A percentile compares a stretch with the other conserved stretches of the same genome.
phyloP scores from a whole-genome alignment of 331 rosid genomes.

The Malus hybrid region DNA sequence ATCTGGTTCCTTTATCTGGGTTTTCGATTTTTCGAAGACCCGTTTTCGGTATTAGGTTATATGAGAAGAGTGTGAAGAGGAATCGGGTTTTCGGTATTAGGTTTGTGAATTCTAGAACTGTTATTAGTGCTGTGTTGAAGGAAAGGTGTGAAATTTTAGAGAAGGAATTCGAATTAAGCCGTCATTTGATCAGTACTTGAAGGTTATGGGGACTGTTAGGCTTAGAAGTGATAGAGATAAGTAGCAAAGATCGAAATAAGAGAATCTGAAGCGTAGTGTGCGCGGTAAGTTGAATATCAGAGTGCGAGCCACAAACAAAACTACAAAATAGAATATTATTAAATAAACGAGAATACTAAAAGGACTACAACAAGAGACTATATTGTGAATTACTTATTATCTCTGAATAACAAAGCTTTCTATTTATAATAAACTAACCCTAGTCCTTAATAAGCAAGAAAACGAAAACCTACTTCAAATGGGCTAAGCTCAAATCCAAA shows the following conservation, averaged over 20 bases:
- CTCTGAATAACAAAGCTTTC: no score
- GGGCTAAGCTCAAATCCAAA: no score
- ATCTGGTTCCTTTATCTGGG: slow-evolving; percentile 20
- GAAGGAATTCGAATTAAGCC: slow-evolving; percentile 60
- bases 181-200: slow-evolving; percentile 72
- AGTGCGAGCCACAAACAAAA: no score
- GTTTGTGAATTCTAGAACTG: slow-evolving; percentile 14
- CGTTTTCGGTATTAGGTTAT: slow-evolving; percentile 21
- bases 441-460: no score
- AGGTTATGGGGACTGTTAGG: slow-evolving; percentile 61
- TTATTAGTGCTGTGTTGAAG: slow-evolving; percentile 34
- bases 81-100: slow-evolving; percentile 1
- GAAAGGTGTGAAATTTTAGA: slow-evolving; percentile 31
- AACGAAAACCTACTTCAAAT: no score
- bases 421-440: no score
- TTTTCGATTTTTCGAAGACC: slow-evolving; percentile 33
- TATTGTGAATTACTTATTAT: no score
- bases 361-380: no score
- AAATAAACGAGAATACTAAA: no score
- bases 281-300: background rate
- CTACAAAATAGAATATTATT: no score
- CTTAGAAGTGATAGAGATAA: slow-evolving; percentile 31
- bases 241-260: slow-evolving; percentile 20
- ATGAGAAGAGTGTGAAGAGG: slow-evolving; percentile 13
- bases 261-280: slow-evolving; percentile 7